phyloP scores from a whole-genome alignment of 805 yeast species.

The Starmerella ratchasimensis region DNA sequence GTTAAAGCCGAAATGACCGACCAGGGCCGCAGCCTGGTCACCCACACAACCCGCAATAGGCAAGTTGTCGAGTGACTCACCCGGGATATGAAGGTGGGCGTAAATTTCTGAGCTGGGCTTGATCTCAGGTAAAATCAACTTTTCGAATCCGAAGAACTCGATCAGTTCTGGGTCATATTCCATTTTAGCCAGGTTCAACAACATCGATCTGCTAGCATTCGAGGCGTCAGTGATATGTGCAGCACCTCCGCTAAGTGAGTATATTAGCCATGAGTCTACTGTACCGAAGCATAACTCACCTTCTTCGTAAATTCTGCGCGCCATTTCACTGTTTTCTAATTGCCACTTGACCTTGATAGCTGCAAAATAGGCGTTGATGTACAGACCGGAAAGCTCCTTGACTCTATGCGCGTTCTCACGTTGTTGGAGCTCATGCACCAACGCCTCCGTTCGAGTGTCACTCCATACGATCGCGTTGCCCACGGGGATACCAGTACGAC shows the following conservation, averaged over 20 bases:
- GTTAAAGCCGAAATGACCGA: constrained; percentile 77
- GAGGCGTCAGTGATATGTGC: constrained; percentile 74
- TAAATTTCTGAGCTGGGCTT: constrained; percentile 65
- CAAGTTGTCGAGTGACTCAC: constrained; percentile 38
- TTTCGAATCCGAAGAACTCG: constrained; percentile 68
- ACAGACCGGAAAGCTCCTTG: constrained; percentile 63
- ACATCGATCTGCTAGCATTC: constrained; percentile 82
- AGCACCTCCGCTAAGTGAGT: constrained; percentile 55
- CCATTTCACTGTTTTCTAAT: constrained; percentile 59
- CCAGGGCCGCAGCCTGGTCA: constrained; percentile 86
- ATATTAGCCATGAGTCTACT: constrained; percentile 85
- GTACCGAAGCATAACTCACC: constrained; percentile 87
- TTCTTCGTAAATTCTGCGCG: constrained; percentile 51
- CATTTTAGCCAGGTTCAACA: constrained; percentile 65
- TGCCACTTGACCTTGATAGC: constrained; percentile 85
- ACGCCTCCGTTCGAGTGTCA: constrained; percentile 70
- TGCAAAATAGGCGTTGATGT: constrained; percentile 80
- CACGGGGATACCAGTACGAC: constrained; percentile 66
- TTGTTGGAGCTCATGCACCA: constrained; percentile 49
- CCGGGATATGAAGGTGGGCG: constrained; percentile 57
- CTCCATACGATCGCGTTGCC: constrained; percentile 92
- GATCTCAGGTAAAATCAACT: constrained; percentile 60
- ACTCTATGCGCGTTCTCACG: constrained; percentile 44
- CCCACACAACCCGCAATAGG: constrained; percentile 88
- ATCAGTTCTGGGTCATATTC: constrained; percentile 66